Evolutionary conservation across 495 filamentous ascomycete species (phyloP).

Genomic region (Mycothermus thermophilus): DNA sequence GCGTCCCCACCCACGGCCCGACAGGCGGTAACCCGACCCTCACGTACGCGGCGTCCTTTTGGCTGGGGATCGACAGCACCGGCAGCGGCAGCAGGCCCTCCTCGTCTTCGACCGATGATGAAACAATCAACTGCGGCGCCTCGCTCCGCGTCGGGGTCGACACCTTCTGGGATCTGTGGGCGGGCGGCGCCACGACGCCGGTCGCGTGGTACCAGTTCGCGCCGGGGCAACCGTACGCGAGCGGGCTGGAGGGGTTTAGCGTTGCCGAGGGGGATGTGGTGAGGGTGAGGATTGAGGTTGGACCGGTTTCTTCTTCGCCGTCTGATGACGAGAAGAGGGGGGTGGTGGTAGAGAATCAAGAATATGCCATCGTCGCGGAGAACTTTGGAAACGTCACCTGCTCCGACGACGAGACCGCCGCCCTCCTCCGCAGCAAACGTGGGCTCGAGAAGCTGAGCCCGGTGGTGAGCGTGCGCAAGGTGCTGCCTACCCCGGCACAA

Average conservation of each 20-base stretch:
- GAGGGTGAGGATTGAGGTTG: not conserved
- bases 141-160: constrained; percentile 17
- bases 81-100: not conserved
- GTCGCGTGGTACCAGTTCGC: constrained; percentile 14
- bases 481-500: not conserved
- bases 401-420: not conserved
- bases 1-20: constrained; percentile 10
- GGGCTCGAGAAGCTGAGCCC: not conserved
- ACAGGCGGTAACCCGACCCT: constrained; percentile 8
- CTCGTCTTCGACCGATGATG: not conserved
- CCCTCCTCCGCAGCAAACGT: not conserved
- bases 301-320: too few relatives aligned
- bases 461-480: not conserved
- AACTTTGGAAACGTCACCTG: constrained; percentile 11
- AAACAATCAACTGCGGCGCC: not conserved
- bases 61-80: constrained; percentile 14
- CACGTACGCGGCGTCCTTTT: constrained; percentile 16
- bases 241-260: constrained; percentile 9
- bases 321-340: not conserved
- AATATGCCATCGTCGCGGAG: constrained; percentile 7
- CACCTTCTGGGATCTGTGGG: constrained; percentile 13
- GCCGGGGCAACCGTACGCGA: not conserved
- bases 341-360: constrained; percentile 3
- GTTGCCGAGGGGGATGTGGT: constrained; percentile 11
- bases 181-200: constrained; percentile 6